A percentile compares a stretch with the other conserved stretches of the same genome.
Evolutionary conservation across 352 stramenopile species (phyloP).

Genomic region (Globisporangium canariense): DNA sequence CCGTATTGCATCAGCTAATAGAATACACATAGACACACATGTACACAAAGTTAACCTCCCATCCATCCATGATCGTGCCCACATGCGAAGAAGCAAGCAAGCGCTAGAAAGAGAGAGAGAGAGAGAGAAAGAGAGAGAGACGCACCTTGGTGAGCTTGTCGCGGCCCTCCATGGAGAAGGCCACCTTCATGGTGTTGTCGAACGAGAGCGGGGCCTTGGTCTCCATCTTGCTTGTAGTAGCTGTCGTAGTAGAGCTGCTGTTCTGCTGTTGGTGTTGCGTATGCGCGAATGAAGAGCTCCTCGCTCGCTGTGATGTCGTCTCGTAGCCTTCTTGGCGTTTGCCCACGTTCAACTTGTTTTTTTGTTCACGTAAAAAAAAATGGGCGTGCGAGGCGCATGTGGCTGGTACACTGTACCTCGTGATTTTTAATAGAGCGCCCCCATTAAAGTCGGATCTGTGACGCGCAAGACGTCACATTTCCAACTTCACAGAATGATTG

Average conservation of each 20-base stretch:
- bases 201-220: constrained; percentile 61
- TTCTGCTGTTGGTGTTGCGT: neutral
- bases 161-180: constrained; percentile 77
- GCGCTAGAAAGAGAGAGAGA: neutral
- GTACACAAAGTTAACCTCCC: constrained; percentile 2
- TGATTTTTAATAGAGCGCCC: constrained; percentile 19
- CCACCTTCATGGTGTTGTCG: constrained; percentile 57
- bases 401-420: constrained; percentile 11
- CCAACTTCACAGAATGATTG: constrained; percentile 10
- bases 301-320: neutral
- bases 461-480: constrained; percentile 6
- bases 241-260: neutral
- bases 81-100: neutral
- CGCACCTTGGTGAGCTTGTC: constrained; percentile 89
- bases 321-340: neutral
- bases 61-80: neutral
- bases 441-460: neutral
- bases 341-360: constrained; percentile 18
- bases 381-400: no score
- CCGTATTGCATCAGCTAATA: constrained; percentile 76
- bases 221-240: constrained; percentile 23
- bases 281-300: constrained; percentile 1
- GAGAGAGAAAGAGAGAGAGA: no score
- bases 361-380: no score
- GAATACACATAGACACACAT: neutral